Conservation (phyloP, 1,139 yeast genomes). For the Scheffersomyces insectosa region DNA sequence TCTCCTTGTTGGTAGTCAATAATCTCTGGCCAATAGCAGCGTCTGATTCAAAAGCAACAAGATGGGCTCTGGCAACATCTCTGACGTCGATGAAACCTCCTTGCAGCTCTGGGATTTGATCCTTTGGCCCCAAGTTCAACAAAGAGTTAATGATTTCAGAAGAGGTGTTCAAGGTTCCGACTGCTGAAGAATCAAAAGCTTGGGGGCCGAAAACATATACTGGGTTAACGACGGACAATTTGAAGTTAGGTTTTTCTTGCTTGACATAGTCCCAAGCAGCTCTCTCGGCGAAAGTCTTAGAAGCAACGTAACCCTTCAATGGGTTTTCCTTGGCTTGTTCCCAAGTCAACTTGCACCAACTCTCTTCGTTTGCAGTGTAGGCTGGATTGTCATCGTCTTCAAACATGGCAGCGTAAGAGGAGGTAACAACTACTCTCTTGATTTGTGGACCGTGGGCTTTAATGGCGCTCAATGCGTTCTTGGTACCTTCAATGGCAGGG, state of each 20-base stretch:
- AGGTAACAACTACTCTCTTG: slow-evolving; percentile 38
- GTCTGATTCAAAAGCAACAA: slow-evolving; percentile 34
- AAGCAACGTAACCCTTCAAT: slow-evolving; percentile 41
- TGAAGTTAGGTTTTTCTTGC: slow-evolving; percentile 26
- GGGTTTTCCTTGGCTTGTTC: slow-evolving; percentile 42
- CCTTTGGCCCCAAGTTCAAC: slow-evolving; percentile 22
- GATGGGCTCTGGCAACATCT: slow-evolving; percentile 44
- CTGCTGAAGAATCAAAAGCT: slow-evolving; percentile 27
- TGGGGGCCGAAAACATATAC: slow-evolving; percentile 20
- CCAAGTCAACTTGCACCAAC: slow-evolving; percentile 40
- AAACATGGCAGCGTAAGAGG: slow-evolving; percentile 46
- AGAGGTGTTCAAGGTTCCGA: slow-evolving; percentile 34
- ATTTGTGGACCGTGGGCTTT: slow-evolving; percentile 24
- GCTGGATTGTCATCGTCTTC: slow-evolving; percentile 35
- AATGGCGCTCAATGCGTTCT: slow-evolving; percentile 32
- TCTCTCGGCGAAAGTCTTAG: slow-evolving; percentile 41
- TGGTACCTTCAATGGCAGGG: slow-evolving; percentile 44
- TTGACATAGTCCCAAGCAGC: slow-evolving; percentile 32
- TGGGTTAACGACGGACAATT: slow-evolving; percentile 7
- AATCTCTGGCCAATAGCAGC: slow-evolving; percentile 38
- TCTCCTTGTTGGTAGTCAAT: slow-evolving; percentile 24
- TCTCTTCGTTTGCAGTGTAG: slow-evolving; percentile 33
- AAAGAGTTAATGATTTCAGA: slow-evolving; percentile 29
- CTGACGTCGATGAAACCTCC: slow-evolving; percentile 47
- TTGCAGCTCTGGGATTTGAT: slow-evolving; percentile 16